Conservation (phyloP, 345 rosid genomes). For the Eutrema heterophyllum region DNA sequence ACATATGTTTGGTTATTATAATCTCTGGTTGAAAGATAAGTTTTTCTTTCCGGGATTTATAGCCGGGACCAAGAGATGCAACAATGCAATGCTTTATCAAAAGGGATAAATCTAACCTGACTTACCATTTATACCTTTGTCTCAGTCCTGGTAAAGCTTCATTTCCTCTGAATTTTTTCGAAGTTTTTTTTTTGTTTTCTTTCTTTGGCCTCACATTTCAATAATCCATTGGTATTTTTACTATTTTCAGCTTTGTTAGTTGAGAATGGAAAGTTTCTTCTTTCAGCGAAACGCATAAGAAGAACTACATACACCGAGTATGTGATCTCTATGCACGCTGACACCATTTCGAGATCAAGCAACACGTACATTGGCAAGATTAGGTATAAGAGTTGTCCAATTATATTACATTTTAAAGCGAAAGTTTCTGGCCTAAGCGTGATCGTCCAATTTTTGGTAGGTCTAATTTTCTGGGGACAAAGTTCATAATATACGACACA, state of each 20-base stretch:
- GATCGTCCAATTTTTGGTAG: slow-evolving; percentile 31
- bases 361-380: slow-evolving; percentile 83
- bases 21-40: neutral
- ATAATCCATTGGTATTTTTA: neutral
- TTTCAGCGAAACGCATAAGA: slow-evolving; percentile 81
- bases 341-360: slow-evolving; percentile 82
- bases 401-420: neutral
- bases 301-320: slow-evolving; percentile 93
- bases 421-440: neutral
- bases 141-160: slow-evolving; percentile 74
- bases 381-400: slow-evolving; percentile 38
- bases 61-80: slow-evolving; percentile 90
- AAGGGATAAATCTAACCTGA: slow-evolving; percentile 82
- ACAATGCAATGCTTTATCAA: slow-evolving; percentile 87
- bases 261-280: slow-evolving; percentile 94
- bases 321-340: slow-evolving; percentile 85
- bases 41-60: slow-evolving; percentile 24
- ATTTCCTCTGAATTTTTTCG: neutral
- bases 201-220: neutral
- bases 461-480: slow-evolving; percentile 94
- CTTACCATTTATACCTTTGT: slow-evolving; percentile 90
- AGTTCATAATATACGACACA: slow-evolving; percentile 79
- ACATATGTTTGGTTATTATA: neutral
- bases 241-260: slow-evolving; percentile 60
- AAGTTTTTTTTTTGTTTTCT: neutral